A percentile compares a stretch with the other conserved stretches of the same genome.
Evolutionary conservation across 2,329 filamentous ascomycete genomes (phyloP).

Genomic region (Aspergillus caelatus): DNA sequence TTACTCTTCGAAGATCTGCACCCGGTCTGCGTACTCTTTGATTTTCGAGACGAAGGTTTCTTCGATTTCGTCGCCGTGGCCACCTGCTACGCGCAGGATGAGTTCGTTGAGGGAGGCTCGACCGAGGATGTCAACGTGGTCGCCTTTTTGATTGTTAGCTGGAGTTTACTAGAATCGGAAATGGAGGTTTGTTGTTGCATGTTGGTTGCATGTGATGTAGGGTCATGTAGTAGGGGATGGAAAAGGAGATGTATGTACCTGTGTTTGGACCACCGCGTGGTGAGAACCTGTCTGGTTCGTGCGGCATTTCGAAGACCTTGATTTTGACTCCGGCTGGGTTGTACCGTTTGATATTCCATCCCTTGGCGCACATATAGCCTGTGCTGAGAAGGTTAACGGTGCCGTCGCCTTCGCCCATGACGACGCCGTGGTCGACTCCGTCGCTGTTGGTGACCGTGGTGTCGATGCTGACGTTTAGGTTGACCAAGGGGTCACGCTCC

Average conservation of each 20-base stretch:
- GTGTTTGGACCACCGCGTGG: conserved; percentile 72
- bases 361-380: conserved; percentile 96
- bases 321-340: conserved; percentile 83
- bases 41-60: conserved; percentile 82
- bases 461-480: conserved; percentile 56
- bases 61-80: conserved; percentile 76
- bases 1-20: conserved; percentile 76
- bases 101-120: conserved; percentile 87
- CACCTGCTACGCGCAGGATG: conserved; percentile 82
- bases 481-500: conserved; percentile 66
- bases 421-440: conserved; percentile 77
- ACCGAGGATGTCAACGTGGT: conserved; percentile 96
- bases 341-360: conserved; percentile 91
- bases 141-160: conserved; percentile 59
- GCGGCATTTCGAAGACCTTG: conserved; percentile 91
- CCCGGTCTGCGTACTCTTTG: conserved; percentile 75
- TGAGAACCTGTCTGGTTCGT: conserved; percentile 90
- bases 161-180: background rate
- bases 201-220: conserved; percentile 3
- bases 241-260: conserved; percentile 55
- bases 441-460: conserved; percentile 51
- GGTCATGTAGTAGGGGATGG: background rate
- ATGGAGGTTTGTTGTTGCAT: too few species aligned
- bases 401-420: conserved; percentile 93
- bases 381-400: conserved; percentile 90